phyloP scores from a whole-genome alignment of 2,329 filamentous ascomycete genomes.

The Scedosporium dehoogii region DNA sequence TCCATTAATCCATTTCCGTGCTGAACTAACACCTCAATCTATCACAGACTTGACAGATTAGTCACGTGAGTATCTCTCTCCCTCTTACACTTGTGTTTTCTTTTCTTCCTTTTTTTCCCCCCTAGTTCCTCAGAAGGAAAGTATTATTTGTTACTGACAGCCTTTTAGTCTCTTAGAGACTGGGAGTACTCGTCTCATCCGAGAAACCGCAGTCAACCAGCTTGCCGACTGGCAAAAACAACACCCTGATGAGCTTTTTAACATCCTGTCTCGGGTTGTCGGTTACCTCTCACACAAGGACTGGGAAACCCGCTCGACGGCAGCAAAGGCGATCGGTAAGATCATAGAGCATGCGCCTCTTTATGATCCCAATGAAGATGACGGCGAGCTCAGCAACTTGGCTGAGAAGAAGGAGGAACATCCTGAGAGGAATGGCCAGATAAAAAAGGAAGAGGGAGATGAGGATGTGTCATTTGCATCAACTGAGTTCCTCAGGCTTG shows the following conservation, averaged over 20 bases:
- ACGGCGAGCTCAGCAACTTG: conserved; percentile 25
- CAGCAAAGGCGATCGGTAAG: conserved; percentile 87
- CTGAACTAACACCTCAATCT: background rate
- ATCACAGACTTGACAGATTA: conserved; percentile 63
- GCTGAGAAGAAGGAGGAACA: conserved; percentile 19
- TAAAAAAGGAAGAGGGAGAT: conserved; percentile 53
- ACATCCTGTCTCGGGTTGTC: conserved; percentile 85
- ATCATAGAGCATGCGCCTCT: conserved; percentile 81
- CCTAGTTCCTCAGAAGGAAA: background rate
- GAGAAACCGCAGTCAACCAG: conserved; percentile 94
- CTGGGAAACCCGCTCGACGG: conserved; percentile 92
- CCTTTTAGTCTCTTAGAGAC: conserved; percentile 77
- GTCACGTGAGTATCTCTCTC: conserved; percentile 60
- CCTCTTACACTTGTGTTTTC: background rate
- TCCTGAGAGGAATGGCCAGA: conserved; percentile 34
- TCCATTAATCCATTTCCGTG: conserved; percentile 2
- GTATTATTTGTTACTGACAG: background rate
- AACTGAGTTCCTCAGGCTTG: conserved; percentile 46
- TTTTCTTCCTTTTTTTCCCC: background rate
- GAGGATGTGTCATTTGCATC: conserved; percentile 30
- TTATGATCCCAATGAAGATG: conserved; percentile 80
- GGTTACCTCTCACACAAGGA: conserved; percentile 90
- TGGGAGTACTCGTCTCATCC: conserved; percentile 88
- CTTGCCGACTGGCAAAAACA: conserved; percentile 96
- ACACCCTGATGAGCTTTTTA: conserved; percentile 95